Conservation (phyloP, 345 rosid genomes). For the Gossypium arboreum region DNA sequence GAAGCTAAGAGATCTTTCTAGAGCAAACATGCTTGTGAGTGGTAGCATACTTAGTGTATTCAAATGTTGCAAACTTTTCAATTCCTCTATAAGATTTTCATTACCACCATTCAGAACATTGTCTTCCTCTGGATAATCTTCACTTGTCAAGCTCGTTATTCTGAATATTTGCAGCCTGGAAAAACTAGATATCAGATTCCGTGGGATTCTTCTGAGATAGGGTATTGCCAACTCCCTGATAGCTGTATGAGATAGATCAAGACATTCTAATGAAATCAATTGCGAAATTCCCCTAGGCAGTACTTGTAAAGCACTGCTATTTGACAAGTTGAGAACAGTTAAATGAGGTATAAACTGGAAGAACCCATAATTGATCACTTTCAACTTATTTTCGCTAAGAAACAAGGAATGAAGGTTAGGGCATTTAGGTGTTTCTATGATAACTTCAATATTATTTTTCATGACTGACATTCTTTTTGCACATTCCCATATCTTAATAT, state of each 20-base stretch:
- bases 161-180: background rate
- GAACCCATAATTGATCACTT: background rate
- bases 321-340: background rate
- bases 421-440: background rate
- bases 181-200: background rate
- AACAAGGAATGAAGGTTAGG: background rate
- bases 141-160: background rate
- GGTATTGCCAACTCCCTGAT: background rate
- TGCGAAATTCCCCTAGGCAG: slow-evolving; percentile 2
- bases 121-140: background rate
- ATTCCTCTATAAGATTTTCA: background rate
- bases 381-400: background rate
- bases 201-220: background rate
- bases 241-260: slow-evolving; percentile 16
- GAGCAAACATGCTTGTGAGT: background rate
- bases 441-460: background rate
- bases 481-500: background rate
- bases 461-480: background rate
- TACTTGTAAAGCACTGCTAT: no score
- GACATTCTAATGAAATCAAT: slow-evolving; percentile 18
- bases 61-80: background rate
- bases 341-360: background rate
- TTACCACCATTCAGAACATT: background rate
- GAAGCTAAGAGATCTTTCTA: background rate
- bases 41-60: background rate